Evolutionary conservation across 768 basidiomycete genomes (phyloP).

Genomic region (Boletus vinaceobasis): DNA sequence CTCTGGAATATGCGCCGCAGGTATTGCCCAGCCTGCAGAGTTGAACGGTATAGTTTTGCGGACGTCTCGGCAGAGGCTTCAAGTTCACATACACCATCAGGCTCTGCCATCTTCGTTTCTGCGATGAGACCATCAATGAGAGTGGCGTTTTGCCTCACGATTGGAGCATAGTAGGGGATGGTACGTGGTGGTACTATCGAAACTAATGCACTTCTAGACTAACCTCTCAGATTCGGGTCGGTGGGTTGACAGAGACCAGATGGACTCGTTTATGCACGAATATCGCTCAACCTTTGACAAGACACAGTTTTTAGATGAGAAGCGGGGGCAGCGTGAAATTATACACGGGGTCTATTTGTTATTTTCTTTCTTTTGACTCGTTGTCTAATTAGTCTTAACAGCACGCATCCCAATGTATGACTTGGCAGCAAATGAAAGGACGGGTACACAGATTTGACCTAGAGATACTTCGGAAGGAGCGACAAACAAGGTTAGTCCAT

Average conservation of each 20-base stretch:
- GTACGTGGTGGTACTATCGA: constrained; percentile 3
- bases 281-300: constrained; percentile 3
- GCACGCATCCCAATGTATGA: constrained; percentile 10
- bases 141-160: constrained; percentile 1
- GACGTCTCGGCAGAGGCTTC: neutral
- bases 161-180: neutral
- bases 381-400: neutral
- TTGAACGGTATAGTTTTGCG: constrained; percentile 3
- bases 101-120: neutral
- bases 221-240: neutral
- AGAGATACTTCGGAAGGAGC: constrained; percentile 4
- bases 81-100: neutral
- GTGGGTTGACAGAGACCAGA: constrained; percentile 15
- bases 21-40: constrained; percentile 13
- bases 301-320: constrained; percentile 2
- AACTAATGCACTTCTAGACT: neutral
- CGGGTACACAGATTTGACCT: constrained; percentile 10
- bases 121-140: neutral
- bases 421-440: constrained; percentile 12
- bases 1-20: constrained; percentile 20
- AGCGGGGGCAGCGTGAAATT: neutral
- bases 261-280: constrained; percentile 2
- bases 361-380: neutral
- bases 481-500: constrained; percentile 6
- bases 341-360: constrained; percentile 2